phyloP scores from a whole-genome alignment of 1,284 basidiomycete genomes.

The Apiotrichum akiyoshidainum region DNA sequence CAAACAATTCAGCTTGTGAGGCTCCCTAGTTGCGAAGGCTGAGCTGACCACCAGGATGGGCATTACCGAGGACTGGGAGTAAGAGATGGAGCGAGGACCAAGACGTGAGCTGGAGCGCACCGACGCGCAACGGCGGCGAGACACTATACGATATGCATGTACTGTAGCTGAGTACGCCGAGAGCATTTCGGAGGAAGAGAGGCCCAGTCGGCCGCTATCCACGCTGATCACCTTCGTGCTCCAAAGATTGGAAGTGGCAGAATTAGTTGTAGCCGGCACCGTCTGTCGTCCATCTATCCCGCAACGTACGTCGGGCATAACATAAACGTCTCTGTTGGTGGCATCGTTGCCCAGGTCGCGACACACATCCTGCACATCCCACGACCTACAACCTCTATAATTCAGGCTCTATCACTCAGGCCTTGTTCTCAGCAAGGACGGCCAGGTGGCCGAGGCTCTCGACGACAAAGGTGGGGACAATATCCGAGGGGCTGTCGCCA shows the following conservation, averaged over 20 bases:
- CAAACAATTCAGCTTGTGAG: too few relatives aligned
- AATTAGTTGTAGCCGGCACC: too few relatives aligned
- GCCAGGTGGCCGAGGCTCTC: constrained; percentile 70
- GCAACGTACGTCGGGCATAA: too few relatives aligned
- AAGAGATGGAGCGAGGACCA: background rate
- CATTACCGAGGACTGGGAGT: constrained; percentile 21
- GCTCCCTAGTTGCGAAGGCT: too few relatives aligned
- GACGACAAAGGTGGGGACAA: constrained; percentile 78
- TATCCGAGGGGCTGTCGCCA: constrained; percentile 65
- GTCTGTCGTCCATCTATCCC: too few relatives aligned
- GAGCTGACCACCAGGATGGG: constrained; percentile 22
- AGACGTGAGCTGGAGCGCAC: background rate
- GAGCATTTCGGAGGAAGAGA: background rate
- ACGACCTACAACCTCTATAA: background rate
- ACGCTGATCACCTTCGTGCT: too few relatives aligned
- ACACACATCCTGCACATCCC: too few relatives aligned
- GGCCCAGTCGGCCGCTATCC: too few relatives aligned
- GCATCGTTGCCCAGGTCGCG: too few relatives aligned
- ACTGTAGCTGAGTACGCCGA: background rate
- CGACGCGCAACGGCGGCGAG: background rate
- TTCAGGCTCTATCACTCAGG: background rate
- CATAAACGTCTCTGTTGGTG: too few relatives aligned
- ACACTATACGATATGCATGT: constrained; percentile 5
- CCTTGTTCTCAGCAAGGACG: constrained; percentile 32
- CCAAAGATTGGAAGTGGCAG: too few relatives aligned